Evolutionary conservation across 441 rosid species (phyloP), one percentile per base, ranked within the genome.

Genomic region (Cnidoscolus chayamansa): DNA sequence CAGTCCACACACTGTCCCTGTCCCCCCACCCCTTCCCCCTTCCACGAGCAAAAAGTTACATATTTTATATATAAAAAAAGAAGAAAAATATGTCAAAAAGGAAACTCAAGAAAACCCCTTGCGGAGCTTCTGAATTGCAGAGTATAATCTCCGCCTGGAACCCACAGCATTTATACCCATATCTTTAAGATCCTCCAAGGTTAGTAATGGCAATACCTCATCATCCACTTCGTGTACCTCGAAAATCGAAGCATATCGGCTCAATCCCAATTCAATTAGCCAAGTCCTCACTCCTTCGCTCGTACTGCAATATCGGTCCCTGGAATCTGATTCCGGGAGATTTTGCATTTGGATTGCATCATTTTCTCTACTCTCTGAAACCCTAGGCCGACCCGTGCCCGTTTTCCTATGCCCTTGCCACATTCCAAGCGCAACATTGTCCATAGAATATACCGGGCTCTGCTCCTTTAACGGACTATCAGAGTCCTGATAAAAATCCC

Each of bases 81-180:
- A 51, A 4, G 2, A 61, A 62, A 50, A 17, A 45, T 10, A 62
- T 62, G 67, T 70, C 4, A 40, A 40, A 40, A 40, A 40, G 6
- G 7, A 40, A 40, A 40, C 77, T 87, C 87, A 87, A 45, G 88
- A 84, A 63, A 81, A 79, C 40, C 86, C 89, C 77, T 79, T 83
- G 48, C 81, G 85, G 64, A 89, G 93, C 83, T 86, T 89, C 79
- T 80, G 88, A 40, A 89, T 89, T 2, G 91, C 91, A 31, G 84
- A 70, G 56, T 80, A 85, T 68, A 89, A 76, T 78, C 85, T 89
- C 81, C 93, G 72, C 72, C 93, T 77, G 10, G 93, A 89, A 37
- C 93, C 93, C 47, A 87, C 93, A 1, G 93, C 93, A 63, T 80
- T 87, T 12, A 89, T 85, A 45, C 93, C 93, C 93, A 89, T 89